Evolutionary conservation across 148 eudicot genomes (phyloP).

Genomic region (Pouteria glomerata): DNA sequence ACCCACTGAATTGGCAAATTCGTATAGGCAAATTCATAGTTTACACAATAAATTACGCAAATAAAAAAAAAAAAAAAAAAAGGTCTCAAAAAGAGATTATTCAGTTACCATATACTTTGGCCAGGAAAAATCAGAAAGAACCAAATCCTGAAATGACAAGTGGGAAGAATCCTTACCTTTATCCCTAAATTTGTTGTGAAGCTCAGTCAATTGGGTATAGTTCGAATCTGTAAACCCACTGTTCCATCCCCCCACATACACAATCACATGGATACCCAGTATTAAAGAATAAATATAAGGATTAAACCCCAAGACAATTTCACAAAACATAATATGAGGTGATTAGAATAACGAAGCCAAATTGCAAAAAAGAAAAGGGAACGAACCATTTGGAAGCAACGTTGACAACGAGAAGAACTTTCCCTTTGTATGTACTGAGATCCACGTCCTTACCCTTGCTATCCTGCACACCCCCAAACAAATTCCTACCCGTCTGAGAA

Average conservation of each 20-base stretch:
- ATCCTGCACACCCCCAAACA: conserved; percentile 38
- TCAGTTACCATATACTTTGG: background rate
- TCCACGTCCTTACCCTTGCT: conserved; percentile 59
- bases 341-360: background rate
- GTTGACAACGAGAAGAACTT: conserved; percentile 78
- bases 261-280: background rate
- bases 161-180: conserved; percentile 35
- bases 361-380: background rate
- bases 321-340: background rate
- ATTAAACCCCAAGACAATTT: background rate
- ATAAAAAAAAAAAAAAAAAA: too few relatives aligned
- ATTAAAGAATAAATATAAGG: background rate
- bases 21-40: too few relatives aligned
- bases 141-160: background rate
- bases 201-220: conserved; percentile 75
- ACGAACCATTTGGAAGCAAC: conserved; percentile 91
- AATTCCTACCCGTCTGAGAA: background rate
- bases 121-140: background rate
- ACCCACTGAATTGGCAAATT: too few relatives aligned
- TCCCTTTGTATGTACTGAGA: conserved; percentile 73
- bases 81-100: background rate
- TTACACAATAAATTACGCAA: too few relatives aligned
- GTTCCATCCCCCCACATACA: conserved; percentile 17
- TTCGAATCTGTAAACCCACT: conserved; percentile 73
- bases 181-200: conserved; percentile 63